These are phyloP conservation scores for Tulasnella sp. DNA, from an alignment of 768 basidiomycete genomes.

Conservation along the genomic window DNA sequence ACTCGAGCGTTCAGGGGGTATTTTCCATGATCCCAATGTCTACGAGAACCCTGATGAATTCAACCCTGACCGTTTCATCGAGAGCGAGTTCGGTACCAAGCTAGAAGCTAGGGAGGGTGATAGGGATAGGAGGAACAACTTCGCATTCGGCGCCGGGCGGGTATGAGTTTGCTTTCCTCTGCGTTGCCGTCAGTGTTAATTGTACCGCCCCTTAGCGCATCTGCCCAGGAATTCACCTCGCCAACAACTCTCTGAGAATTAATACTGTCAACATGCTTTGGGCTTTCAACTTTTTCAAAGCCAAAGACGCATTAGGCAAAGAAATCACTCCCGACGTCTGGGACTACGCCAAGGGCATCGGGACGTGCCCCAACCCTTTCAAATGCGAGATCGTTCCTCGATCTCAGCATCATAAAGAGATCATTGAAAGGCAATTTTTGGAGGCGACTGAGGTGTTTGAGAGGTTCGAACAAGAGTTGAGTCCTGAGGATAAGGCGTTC, in stretches of 20 bases:
- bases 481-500: constrained; percentile 29
- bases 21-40: constrained; percentile 39
- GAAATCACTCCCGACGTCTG: constrained; percentile 5
- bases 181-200: background rate
- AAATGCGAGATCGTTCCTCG: constrained; percentile 31
- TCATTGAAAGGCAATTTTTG: constrained; percentile 25
- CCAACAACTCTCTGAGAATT: constrained; percentile 40
- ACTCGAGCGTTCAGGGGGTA: constrained; percentile 40
- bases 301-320: constrained; percentile 35
- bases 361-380: constrained; percentile 32
- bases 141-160: constrained; percentile 30
- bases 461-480: constrained; percentile 28
- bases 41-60: constrained; percentile 55
- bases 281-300: constrained; percentile 43
- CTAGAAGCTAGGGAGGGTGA: constrained; percentile 21
- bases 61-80: constrained; percentile 54
- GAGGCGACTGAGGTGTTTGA: constrained; percentile 26
- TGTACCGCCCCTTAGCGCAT: constrained; percentile 35
- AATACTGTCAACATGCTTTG: constrained; percentile 43
- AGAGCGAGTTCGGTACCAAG: constrained; percentile 32
- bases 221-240: constrained; percentile 41
- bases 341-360: constrained; percentile 32
- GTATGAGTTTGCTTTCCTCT: constrained; percentile 18
- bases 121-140: constrained; percentile 27
- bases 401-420: constrained; percentile 27